A percentile compares a stretch with the other conserved stretches of the same genome.
These are phyloP conservation scores for Penicillium canescens DNA, from an alignment of 495 filamentous ascomycete species.

Conservation along the genomic window DNA sequence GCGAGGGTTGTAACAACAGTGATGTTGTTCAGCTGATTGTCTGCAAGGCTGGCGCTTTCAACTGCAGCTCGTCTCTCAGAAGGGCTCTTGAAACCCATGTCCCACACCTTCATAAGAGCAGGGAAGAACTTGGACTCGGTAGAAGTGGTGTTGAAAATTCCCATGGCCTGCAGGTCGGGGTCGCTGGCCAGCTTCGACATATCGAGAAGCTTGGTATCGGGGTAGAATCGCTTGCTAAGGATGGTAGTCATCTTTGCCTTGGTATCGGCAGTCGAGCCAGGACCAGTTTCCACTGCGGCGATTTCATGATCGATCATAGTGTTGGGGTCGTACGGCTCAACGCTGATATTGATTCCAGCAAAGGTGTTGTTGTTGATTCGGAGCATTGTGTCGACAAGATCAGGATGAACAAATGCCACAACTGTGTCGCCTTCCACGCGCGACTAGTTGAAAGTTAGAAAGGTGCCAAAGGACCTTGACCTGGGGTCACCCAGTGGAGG, in stretches of 20 bases:
- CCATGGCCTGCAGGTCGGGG: slow-evolving; percentile 62
- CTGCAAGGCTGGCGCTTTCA: slow-evolving; percentile 71
- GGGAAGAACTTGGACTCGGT: slow-evolving; percentile 88
- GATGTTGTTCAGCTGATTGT: slow-evolving; percentile 73
- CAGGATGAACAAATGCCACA: slow-evolving; percentile 64
- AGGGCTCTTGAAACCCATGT: slow-evolving; percentile 63
- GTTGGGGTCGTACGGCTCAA: slow-evolving; percentile 41
- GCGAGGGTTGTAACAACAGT: slow-evolving; percentile 68
- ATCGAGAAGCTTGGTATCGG: slow-evolving; percentile 69
- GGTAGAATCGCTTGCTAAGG: slow-evolving; percentile 71
- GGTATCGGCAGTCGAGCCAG: slow-evolving; percentile 44
- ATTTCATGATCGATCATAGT: slow-evolving; percentile 24
- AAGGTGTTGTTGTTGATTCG: slow-evolving; percentile 64
- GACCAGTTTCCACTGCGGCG: slow-evolving; percentile 20
- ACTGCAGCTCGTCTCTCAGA: slow-evolving; percentile 71
- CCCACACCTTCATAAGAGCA: slow-evolving; percentile 80
- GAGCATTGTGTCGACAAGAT: slow-evolving; percentile 59
- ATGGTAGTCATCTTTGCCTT: slow-evolving; percentile 53
- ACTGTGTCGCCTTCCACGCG: slow-evolving; percentile 67
- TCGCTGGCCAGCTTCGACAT: slow-evolving; percentile 75
- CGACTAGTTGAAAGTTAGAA: slow-evolving; percentile 75
- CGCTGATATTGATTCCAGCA: slow-evolving; percentile 59
- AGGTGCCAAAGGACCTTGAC: slow-evolving; percentile 56
- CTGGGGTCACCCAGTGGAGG: slow-evolving; percentile 48
- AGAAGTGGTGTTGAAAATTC: slow-evolving; percentile 69